Base-by-base conservation (phyloP, 2,329 filamentous ascomycete species). In the Claviceps africana region DNA sequence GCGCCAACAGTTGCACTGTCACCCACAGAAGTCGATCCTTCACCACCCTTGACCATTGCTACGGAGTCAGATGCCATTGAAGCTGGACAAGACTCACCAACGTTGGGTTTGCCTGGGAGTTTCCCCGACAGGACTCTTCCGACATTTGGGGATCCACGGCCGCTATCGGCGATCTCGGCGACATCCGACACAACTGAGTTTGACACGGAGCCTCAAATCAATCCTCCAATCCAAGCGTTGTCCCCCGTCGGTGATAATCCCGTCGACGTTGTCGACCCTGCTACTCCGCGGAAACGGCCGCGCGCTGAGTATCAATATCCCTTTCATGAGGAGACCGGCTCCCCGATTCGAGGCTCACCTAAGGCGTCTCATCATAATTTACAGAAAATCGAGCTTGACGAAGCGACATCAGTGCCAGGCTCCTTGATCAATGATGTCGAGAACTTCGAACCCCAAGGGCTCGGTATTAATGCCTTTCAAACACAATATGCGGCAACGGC, bases 151-250 rank as follows among this genome's bases (percentile, higher is more conserved):
- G 74, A 80, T 31, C 70, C 77, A 44, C 67, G 70, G 33, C 81
- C 80, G 2, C 66, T 65, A 33, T 84, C 83, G 17, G 77, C 82
- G 3, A 62, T 79, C 15, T 85, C 84, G 6, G 69, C 68, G 47
- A 69, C 68, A 6, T 83, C 81, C n/a, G 74, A 74, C 43, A 75
- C 75, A 8, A 88, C 84, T 0, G 82, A 86, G 59, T 86, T 88
- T 58, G 86, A 89, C 57, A 75, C 73, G n/a, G 85, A 88, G 58
- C 75, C 81, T 22, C 85, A 88, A 62, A 78, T 75, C 1, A 77
- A 81, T 46, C 68, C 75, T 1, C 68, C 73, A 1, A 59, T 70
- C 17, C 69, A 67, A 44, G 63, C 68, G 25, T 56, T 62, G 11
- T 50, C 60, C 25, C 58, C 59, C 11, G 48, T 57, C 15, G 58